Evolutionary conservation across 331 rosid species (phyloP).

Genomic region (Spiraea crenata): DNA sequence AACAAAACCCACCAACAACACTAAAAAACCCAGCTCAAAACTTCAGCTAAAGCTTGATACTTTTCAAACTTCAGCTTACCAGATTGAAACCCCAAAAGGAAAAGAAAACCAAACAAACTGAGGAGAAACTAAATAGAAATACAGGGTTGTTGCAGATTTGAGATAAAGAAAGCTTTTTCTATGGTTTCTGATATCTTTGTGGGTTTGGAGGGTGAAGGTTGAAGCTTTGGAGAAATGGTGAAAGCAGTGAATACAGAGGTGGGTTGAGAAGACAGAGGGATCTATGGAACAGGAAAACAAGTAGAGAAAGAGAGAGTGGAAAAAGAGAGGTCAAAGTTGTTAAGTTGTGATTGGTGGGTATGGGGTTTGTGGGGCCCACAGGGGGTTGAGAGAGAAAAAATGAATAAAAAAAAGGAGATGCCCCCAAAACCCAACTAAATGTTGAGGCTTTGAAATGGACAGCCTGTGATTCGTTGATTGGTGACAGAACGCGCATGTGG

Average conservation of each 20-base stretch:
- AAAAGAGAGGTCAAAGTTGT: slow-evolving; percentile 42
- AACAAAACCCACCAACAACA: not conserved
- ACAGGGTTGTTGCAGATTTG: not conserved
- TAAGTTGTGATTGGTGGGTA: slow-evolving; percentile 72
- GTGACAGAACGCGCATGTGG: slow-evolving; percentile 14
- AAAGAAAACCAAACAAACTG: not conserved
- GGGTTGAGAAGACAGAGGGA: slow-evolving; percentile 34
- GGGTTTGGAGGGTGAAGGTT: not conserved
- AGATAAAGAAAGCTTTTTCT: not conserved
- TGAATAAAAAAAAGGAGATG: slow-evolving; percentile 11
- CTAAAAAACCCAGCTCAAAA: slow-evolving; percentile 34
- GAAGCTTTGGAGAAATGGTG: slow-evolving; percentile 11
- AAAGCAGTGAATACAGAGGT: slow-evolving; percentile 27
- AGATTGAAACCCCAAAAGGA: not conserved
- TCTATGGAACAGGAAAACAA: slow-evolving; percentile 39
- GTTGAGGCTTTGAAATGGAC: slow-evolving; percentile 24
- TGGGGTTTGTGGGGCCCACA: slow-evolving; percentile 49
- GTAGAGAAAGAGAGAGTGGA: slow-evolving; percentile 25
- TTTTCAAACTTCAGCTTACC: not conserved
- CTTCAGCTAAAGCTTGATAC: not conserved
- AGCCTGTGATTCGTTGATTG: slow-evolving; percentile 31
- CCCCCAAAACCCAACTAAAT: slow-evolving; percentile 8
- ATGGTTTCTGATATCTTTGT: not conserved
- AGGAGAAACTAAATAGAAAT: not conserved
- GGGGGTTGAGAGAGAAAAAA: slow-evolving; percentile 7